Evolutionary conservation across 306 rosid species (phyloP).

Genomic region (Alnus rubra): DNA sequence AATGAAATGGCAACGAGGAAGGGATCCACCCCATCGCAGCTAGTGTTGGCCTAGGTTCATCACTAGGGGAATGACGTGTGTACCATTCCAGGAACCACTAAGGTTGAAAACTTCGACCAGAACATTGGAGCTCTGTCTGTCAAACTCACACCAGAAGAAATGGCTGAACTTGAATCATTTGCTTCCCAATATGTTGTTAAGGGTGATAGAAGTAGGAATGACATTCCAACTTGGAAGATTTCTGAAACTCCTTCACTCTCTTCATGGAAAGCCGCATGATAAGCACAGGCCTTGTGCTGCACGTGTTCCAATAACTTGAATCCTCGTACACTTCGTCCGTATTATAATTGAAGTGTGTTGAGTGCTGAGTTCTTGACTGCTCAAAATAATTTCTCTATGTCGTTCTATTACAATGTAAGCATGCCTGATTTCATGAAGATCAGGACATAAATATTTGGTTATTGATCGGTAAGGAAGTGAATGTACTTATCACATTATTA

Average conservation of each 20-base stretch:
- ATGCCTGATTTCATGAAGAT: too few species aligned
- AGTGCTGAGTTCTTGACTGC: too few species aligned
- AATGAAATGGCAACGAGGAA: conserved; percentile 57
- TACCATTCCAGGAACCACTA: conserved; percentile 83
- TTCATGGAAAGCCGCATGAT: conserved; percentile 38
- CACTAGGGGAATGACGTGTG: conserved; percentile 69
- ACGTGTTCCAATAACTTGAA: background rate
- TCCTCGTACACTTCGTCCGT: too few species aligned
- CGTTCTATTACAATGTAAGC: too few species aligned
- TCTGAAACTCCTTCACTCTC: conserved; percentile 61
- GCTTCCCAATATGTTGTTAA: conserved; percentile 42
- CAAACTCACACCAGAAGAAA: conserved; percentile 56
- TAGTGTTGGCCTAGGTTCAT: conserved; percentile 67
- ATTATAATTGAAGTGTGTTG: too few species aligned
- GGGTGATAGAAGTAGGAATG: conserved; percentile 39
- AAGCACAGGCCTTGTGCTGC: background rate
- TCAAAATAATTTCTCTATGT: too few species aligned
- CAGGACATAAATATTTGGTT: too few species aligned
- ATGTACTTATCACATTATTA: too few species aligned
- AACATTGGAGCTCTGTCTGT: conserved; percentile 63
- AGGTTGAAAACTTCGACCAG: conserved; percentile 52
- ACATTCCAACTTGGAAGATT: conserved; percentile 32
- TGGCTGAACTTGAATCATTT: conserved; percentile 56
- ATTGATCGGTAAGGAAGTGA: too few species aligned
- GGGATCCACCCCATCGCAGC: conserved; percentile 59